phyloP scores from a whole-genome alignment of 2,329 filamentous ascomycete genomes.

The Sporothrix pseudoabietina region DNA sequence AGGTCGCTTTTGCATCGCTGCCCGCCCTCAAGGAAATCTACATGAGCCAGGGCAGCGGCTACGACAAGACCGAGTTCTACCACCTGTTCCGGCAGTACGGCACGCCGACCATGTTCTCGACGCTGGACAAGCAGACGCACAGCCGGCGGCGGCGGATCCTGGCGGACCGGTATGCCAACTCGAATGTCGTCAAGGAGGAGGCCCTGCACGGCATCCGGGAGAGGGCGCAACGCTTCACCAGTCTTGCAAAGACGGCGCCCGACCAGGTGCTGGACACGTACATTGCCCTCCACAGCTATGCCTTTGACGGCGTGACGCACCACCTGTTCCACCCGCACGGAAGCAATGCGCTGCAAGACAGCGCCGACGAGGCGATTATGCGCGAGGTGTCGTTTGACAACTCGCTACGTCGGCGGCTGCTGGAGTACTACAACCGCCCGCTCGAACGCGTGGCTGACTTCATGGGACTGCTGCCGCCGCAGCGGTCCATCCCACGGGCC shows the following conservation, averaged over 20 bases:
- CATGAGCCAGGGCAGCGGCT: slow-evolving; percentile 61
- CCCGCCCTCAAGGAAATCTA: slow-evolving; percentile 65
- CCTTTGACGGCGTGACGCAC: slow-evolving; percentile 68
- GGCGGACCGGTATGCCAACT: slow-evolving; percentile 68
- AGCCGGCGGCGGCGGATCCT: slow-evolving; percentile 63
- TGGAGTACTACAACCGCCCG: slow-evolving; percentile 58
- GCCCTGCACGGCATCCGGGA: slow-evolving; percentile 60
- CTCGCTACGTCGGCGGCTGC: slow-evolving; percentile 64
- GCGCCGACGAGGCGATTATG: slow-evolving; percentile 66
- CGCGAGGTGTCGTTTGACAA: slow-evolving; percentile 67
- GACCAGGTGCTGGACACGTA: slow-evolving; percentile 60
- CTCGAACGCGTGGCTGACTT: slow-evolving; percentile 51
- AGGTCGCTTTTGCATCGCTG: slow-evolving; percentile 60
- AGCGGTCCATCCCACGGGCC: slow-evolving; percentile 59
- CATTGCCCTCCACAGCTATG: slow-evolving; percentile 62
- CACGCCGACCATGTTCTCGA: slow-evolving; percentile 61
- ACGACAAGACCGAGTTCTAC: slow-evolving; percentile 67
- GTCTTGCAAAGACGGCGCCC: slow-evolving; percentile 51
- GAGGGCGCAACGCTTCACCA: slow-evolving; percentile 57
- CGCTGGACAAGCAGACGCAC: slow-evolving; percentile 57
- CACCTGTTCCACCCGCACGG: slow-evolving; percentile 69
- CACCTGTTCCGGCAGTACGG: slow-evolving; percentile 60
- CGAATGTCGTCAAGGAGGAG: slow-evolving; percentile 60
- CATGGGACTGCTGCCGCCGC: slow-evolving; percentile 53
- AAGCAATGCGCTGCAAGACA: slow-evolving; percentile 58